Evolutionary conservation across 1,139 yeast species (phyloP).

Genomic region (Pichia inconspicua): DNA sequence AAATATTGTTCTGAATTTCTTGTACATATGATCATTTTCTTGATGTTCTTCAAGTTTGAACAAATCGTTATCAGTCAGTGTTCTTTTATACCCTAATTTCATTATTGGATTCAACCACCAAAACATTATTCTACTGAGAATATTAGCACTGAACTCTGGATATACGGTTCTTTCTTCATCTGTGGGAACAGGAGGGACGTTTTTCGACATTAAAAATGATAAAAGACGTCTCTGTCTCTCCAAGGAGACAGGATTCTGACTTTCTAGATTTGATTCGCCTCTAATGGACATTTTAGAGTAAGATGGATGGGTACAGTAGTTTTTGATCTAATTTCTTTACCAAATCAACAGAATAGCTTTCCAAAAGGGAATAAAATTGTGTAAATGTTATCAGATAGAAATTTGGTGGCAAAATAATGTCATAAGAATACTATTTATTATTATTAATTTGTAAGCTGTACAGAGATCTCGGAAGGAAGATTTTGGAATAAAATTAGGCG

Average conservation of each 20-base stretch:
- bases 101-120: conserved; percentile 48
- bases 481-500: no score
- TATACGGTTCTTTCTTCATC: conserved; percentile 37
- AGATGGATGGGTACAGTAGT: no score
- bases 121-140: conserved; percentile 33
- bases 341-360: no score
- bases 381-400: no score
- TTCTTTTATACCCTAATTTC: conserved; percentile 44
- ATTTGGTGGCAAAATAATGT: no score
- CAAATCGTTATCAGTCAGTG: conserved; percentile 40
- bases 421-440: no score
- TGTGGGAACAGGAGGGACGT: conserved; percentile 46
- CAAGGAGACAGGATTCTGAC: conserved; percentile 1
- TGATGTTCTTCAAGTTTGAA: conserved; percentile 34
- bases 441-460: no score
- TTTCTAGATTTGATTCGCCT: conserved; percentile 2
- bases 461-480: no score
- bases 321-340: no score
- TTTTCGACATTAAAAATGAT: conserved; percentile 33
- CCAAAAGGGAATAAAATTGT: no score
- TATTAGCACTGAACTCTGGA: conserved; percentile 32
- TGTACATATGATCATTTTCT: conserved; percentile 33
- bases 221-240: conserved; percentile 31
- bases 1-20: conserved; percentile 27
- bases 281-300: background rate